phyloP scores from a whole-genome alignment of 2,329 filamentous ascomycete species.

The Penicillium decumbens region DNA sequence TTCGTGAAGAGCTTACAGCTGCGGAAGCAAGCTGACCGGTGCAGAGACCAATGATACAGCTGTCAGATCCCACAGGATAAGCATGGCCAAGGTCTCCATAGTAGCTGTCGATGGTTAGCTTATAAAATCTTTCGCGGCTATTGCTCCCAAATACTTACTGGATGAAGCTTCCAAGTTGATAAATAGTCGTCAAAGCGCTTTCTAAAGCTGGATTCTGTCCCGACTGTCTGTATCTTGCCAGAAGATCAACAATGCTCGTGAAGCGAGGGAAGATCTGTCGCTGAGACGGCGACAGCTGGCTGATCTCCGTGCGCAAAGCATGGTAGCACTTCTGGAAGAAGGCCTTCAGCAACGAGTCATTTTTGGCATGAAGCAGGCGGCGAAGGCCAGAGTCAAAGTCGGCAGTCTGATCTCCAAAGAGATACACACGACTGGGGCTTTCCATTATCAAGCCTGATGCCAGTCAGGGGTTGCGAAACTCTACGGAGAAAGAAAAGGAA shows the following conservation, averaged over 20 bases:
- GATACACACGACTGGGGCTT: slow-evolving; percentile 35
- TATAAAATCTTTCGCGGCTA: background rate
- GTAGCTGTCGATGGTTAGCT: slow-evolving; percentile 31
- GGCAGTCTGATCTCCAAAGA: slow-evolving; percentile 47
- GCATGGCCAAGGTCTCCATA: slow-evolving; percentile 41
- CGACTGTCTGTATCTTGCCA: slow-evolving; percentile 32
- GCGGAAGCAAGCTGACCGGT: slow-evolving; percentile 42
- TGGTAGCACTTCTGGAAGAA: slow-evolving; percentile 44
- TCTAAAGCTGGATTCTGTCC: slow-evolving; percentile 40
- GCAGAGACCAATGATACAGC: slow-evolving; percentile 41
- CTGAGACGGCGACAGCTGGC: slow-evolving; percentile 31
- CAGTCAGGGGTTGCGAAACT: slow-evolving; percentile 9
- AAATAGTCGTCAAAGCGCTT: slow-evolving; percentile 42
- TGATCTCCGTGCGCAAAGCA: slow-evolving; percentile 41
- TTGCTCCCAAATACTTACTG: slow-evolving; percentile 31
- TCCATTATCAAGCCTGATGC: slow-evolving; percentile 26
- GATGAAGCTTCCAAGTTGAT: slow-evolving; percentile 43
- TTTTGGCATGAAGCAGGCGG: slow-evolving; percentile 40
- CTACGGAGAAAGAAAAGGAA: slow-evolving; percentile 6
- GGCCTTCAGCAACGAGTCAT: slow-evolving; percentile 39
- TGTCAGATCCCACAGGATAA: slow-evolving; percentile 38
- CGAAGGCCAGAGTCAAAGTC: slow-evolving; percentile 42
- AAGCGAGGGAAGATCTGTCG: slow-evolving; percentile 39
- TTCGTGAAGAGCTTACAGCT: slow-evolving; percentile 39
- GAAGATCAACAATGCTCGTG: slow-evolving; percentile 37